Evolutionary conservation across 495 filamentous ascomycete species (phyloP).

Genomic region (Glarea lozoyensis): DNA sequence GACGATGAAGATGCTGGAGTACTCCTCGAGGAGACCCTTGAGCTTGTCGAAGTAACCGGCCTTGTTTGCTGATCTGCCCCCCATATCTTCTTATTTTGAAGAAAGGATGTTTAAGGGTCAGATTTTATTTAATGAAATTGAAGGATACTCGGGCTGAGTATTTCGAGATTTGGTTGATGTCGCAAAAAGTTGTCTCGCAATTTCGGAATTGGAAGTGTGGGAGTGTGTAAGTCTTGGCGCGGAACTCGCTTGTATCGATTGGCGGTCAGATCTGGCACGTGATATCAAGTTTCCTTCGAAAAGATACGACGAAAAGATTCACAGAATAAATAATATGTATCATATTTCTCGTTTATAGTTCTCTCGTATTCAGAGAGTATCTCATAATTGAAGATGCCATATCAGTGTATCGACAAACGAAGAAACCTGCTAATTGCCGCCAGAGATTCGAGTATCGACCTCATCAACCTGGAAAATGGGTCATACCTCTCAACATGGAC

Average conservation of each 20-base stretch:
- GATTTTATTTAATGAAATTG: conserved; percentile 17
- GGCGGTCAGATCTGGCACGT: background rate
- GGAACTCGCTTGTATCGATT: background rate
- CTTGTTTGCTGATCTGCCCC: conserved; percentile 93
- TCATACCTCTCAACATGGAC: conserved; percentile 31
- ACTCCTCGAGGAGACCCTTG: conserved; percentile 83
- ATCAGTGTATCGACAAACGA: conserved; percentile 30
- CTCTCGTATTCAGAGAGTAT: background rate
- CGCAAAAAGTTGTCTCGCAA: background rate
- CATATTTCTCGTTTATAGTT: too few relatives aligned
- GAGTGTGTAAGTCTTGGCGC: background rate
- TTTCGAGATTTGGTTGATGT: conserved; percentile 20
- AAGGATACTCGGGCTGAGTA: conserved; percentile 9
- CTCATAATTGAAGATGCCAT: conserved; percentile 20
- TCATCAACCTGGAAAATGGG: conserved; percentile 26
- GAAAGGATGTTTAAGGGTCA: conserved; percentile 96
- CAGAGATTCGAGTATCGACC: conserved; percentile 30
- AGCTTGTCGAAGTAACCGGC: conserved; percentile 99
- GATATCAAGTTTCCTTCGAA: background rate
- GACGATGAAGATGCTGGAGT: conserved; percentile 95
- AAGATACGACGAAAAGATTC: too few relatives aligned
- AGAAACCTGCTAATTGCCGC: conserved; percentile 33
- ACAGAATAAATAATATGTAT: too few relatives aligned
- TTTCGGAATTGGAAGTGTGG: conserved; percentile 1
- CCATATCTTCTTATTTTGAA: conserved; percentile 98